phyloP scores from a whole-genome alignment of 805 yeast genomes.

The Zygosaccharomyces siamensis region DNA sequence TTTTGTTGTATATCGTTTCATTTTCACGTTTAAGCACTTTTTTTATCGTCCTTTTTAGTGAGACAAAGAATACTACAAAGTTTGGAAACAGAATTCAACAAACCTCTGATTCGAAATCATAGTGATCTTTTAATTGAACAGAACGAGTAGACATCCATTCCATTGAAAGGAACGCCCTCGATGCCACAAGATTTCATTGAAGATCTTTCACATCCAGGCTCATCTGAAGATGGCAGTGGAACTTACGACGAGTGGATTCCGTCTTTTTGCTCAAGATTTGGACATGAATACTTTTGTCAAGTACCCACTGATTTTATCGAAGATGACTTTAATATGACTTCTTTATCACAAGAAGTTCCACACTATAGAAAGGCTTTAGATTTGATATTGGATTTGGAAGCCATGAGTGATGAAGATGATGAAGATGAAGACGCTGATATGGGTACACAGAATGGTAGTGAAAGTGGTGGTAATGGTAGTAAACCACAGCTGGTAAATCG shows the following conservation, averaged over 20 bases:
- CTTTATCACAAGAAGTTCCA: slow-evolving; percentile 78
- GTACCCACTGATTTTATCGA: slow-evolving; percentile 90
- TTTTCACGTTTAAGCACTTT: neutral
- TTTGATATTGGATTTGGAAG: slow-evolving; percentile 79
- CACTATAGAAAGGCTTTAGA: slow-evolving; percentile 89
- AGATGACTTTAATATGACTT: slow-evolving; percentile 94
- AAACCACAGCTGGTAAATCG: slow-evolving; percentile 45
- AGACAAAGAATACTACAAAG: neutral
- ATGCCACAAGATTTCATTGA: slow-evolving; percentile 27
- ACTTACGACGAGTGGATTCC: slow-evolving; percentile 70
- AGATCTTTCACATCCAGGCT: slow-evolving; percentile 19
- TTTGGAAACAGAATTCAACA: neutral
- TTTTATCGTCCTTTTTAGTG: neutral
- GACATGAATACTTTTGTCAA: slow-evolving; percentile 88
- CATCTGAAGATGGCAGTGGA: slow-evolving; percentile 31
- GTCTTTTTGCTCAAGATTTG: slow-evolving; percentile 70
- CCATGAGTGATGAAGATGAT: slow-evolving; percentile 37
- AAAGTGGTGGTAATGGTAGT: slow-evolving; percentile 14
- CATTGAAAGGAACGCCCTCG: neutral
- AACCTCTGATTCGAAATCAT: neutral
- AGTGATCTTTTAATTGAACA: neutral
- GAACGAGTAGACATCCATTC: neutral
- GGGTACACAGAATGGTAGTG: slow-evolving; percentile 16
- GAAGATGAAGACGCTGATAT: slow-evolving; percentile 22
- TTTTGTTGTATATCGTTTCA: neutral